Evolutionary conservation across 768 basidiomycete genomes (phyloP), one percentile per base, ranked within the genome.

Genomic region (Ephemerocybe angulata): DNA sequence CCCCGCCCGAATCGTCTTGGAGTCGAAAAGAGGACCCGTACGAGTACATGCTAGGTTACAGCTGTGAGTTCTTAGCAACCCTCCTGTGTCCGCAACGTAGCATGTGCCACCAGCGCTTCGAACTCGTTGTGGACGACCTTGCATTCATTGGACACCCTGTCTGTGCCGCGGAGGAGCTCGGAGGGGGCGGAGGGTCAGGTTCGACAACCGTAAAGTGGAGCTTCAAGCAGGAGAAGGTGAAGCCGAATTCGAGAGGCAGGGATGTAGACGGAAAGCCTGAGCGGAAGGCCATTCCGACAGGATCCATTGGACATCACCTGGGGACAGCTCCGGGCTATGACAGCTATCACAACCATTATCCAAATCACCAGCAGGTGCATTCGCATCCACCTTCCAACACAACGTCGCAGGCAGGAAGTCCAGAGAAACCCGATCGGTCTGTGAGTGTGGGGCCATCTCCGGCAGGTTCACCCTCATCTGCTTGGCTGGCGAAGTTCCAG

Each of bases 81-180:
- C 73, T 96, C 60, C 77, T 98, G 2, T 89, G 88, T 56, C 94
- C 96, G 0, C 79, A 85, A 42, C 72, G 76, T 28, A 78, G 85
- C 13, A 83, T 94, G 68, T 97, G 93, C 63, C 93, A 99, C 69
- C 90, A 93, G 68, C 92, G 92, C 64, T 98, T 97, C 65, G 93
- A 96, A 67, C 81, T 99, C 28, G 71, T 91, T 37, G 87, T 97
- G 24, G 94, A 98, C 65, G 87, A 94, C 62, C 77, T 98, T 24
- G 90, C 85, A 4, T 98, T 98, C 67, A 79, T 98, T 41, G 97
- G 97, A 0, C 95, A 98, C 67, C 97, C 96, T 1, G 93, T 98
- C 2, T 90, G 88, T 65, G 82, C 82, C 11, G 87, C 90, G 50
- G 63, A 74, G 27, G 85, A 87, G 60, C 90, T 87, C 1, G 75